A percentile compares a stretch with the other conserved stretches of the same genome.
Conservation (phyloP, 805 yeast genomes). For the Candida namnaoensis region DNA sequence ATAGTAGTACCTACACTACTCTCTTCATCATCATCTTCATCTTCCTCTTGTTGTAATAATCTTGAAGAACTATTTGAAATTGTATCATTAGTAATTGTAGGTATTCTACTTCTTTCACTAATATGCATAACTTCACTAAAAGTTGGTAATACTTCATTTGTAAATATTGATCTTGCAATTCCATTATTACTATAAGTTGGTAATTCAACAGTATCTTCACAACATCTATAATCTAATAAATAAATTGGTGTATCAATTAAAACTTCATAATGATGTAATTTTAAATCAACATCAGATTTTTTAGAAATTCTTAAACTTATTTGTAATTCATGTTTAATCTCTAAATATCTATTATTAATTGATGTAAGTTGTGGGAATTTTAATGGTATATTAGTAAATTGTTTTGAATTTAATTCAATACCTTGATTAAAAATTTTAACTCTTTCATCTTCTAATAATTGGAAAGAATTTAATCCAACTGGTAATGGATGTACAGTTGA, state of each 20-base stretch:
- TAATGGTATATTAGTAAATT: background rate
- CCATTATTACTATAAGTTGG: slow-evolving; percentile 23
- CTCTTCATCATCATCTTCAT: slow-evolving; percentile 4
- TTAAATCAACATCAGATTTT: slow-evolving; percentile 38
- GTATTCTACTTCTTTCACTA: too few species aligned
- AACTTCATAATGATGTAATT: slow-evolving; percentile 70
- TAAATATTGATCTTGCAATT: background rate
- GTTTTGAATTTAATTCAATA: background rate
- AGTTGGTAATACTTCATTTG: background rate
- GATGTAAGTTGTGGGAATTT: slow-evolving; percentile 35
- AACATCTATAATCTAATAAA: slow-evolving; percentile 35
- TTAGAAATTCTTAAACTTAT: slow-evolving; percentile 61
- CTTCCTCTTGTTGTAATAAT: slow-evolving; percentile 8
- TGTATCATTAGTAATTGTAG: too few species aligned
- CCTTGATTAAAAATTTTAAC: background rate
- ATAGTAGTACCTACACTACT: background rate
- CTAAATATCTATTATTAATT: slow-evolving; percentile 51
- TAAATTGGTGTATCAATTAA: slow-evolving; percentile 71
- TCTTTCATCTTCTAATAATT: too few species aligned
- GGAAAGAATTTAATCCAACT: too few species aligned
- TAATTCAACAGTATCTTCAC: slow-evolving; percentile 25
- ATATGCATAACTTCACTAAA: background rate
- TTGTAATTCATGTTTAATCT: slow-evolving; percentile 60
- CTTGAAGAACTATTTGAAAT: too few species aligned
- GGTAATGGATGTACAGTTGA: too few species aligned